These are phyloP conservation scores for Pichia nakasei DNA, from an alignment of 805 yeast genomes.

Conservation along the genomic window DNA sequence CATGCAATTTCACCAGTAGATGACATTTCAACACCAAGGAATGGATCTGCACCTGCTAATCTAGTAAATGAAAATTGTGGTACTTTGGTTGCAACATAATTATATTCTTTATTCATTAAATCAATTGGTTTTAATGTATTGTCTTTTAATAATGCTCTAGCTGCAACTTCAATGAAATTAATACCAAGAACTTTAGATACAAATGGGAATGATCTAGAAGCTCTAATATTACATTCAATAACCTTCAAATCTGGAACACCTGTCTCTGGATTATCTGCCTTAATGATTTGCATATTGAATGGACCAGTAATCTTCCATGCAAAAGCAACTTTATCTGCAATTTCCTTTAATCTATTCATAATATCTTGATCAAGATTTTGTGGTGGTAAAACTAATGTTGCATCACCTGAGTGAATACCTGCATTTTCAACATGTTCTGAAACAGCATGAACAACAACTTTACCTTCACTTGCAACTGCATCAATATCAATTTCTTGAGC, in stretches of 20 bases:
- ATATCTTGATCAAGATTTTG: conserved; percentile 59
- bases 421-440: conserved; percentile 98
- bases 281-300: conserved; percentile 95
- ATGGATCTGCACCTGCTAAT: conserved; percentile 98
- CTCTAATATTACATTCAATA: conserved; percentile 97
- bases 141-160: conserved; percentile 70
- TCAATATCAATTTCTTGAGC: conserved; percentile 97
- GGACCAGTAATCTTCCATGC: conserved; percentile 98
- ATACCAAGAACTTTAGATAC: conserved; percentile 94
- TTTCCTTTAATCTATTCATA: conserved; percentile 68
- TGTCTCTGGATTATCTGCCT: conserved; percentile 51
- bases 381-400: conserved; percentile 91
- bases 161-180: conserved; percentile 92
- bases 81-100: conserved; percentile 91
- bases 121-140: conserved; percentile 73
- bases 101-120: conserved; percentile 66
- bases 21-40: conserved; percentile 98
- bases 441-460: conserved; percentile 86
- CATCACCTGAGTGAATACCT: conserved; percentile 98
- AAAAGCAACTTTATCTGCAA: conserved; percentile 85
- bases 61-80: conserved; percentile 98
- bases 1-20: conserved; percentile 99
- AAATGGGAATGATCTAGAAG: conserved; percentile 98
- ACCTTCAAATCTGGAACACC: conserved; percentile 71
- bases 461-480: conserved; percentile 88